phyloP scores from a whole-genome alignment of 805 yeast species.

The Zygoascus bituminiphila region DNA sequence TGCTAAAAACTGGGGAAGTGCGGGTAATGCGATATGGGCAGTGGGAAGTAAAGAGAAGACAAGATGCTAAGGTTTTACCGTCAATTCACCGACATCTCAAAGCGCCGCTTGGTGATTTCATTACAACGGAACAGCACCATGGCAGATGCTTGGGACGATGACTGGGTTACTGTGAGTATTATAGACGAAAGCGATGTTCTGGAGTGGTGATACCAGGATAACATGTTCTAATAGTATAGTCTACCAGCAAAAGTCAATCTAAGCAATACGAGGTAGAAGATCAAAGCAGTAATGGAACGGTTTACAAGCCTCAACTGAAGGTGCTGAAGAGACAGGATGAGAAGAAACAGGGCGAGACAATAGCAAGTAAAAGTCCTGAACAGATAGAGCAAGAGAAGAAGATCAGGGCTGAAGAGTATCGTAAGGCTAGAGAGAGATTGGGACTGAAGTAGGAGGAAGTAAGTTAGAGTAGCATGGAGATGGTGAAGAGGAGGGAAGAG shows the following conservation, averaged over 20 bases:
- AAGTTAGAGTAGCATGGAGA: too few relatives aligned
- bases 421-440: neutral
- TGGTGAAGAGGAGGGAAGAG: too few relatives aligned
- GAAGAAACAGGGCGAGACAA: neutral
- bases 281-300: slow-evolving; percentile 7
- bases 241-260: neutral
- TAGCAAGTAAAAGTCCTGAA: neutral
- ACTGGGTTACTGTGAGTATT: slow-evolving; percentile 8
- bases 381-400: neutral
- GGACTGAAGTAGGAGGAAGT: neutral
- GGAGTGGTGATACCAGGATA: too few relatives aligned
- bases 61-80: too few relatives aligned
- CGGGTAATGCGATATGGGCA: too few relatives aligned
- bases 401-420: neutral
- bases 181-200: too few relatives aligned
- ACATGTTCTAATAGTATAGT: neutral
- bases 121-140: slow-evolving; percentile 1
- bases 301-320: slow-evolving; percentile 16
- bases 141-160: slow-evolving; percentile 11
- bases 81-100: too few relatives aligned
- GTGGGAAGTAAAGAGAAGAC: too few relatives aligned
- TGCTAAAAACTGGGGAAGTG: too few relatives aligned
- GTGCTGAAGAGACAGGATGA: slow-evolving; percentile 13
- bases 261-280: slow-evolving; percentile 11
- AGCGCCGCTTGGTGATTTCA: too few relatives aligned